Evolutionary conservation across 352 stramenopile species (phyloP), one percentile per base, ranked within the genome.

Genomic region (Pythium apleroticum): DNA sequence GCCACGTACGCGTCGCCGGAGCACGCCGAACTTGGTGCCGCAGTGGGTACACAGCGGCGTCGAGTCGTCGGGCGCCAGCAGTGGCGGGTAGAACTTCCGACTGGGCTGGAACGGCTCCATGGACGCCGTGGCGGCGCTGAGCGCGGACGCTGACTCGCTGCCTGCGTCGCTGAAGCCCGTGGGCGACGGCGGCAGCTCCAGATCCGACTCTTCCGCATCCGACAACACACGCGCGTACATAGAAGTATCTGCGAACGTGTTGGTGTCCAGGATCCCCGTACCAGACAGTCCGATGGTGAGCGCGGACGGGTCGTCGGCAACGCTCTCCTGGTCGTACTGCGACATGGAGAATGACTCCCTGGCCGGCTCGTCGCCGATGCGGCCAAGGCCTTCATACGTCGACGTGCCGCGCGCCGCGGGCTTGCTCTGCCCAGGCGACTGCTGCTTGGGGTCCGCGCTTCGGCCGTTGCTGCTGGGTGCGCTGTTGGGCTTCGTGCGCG

Each of bases 1-100:
- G 14, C 35, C 35, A 66, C 77, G 37, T 76, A 89, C 80, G 24
- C 85, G 81, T 12, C 85, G 81, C 25, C 85, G 80, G 39, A 94
- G 83, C 9, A 90, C 77, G 25, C 80, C 78, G 70, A 95, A 94
- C 35, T 87, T 87, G 65, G 76, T 81, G 45, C 60, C 63, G 57
- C 87, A 95, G 20, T 93, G 85, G 15, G 70, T 76, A 41, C 87
- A 95, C 8, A 69, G 69, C 8, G 68, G 58, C 4, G 63, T 74
- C 9, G 84, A 63, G 12, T 90, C 78, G 20, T 84, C 77, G 3
- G 70, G 63, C 24, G 80, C 78, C 31, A 90, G 68, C 30, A 81
- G 67, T 33, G 80, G 82, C 14, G 80, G 76, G 67, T 89, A 93
- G 56, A 80, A 89, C 28, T 75, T 80, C 5, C 72, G 77, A 27